These are phyloP conservation scores for Aristolochia californica DNA, from an alignment of 164 flowering plant genomes.

Conservation along the genomic window DNA sequence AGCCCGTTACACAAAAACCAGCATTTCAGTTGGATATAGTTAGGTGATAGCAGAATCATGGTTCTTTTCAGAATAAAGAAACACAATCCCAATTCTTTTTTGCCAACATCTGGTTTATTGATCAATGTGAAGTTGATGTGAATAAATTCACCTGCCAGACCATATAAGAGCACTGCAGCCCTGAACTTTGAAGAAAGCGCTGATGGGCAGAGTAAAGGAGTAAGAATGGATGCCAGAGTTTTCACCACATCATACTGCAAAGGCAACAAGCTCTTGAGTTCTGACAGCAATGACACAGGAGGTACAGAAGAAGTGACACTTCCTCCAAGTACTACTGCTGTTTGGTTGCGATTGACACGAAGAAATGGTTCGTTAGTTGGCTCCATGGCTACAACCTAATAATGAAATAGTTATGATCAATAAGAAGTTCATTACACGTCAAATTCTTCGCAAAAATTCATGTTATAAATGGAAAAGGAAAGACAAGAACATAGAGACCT, in stretches of 20 bases:
- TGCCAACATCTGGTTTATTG: no score
- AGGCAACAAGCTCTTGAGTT: constrained; percentile 27
- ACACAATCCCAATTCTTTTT: no score
- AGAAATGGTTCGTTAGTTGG: constrained; percentile 62
- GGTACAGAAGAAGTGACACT: constrained; percentile 68
- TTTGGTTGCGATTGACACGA: constrained; percentile 53
- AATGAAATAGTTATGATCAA: not conserved
- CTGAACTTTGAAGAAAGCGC: constrained; percentile 74
- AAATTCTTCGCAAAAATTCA: not conserved
- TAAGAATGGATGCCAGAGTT: constrained; percentile 51
- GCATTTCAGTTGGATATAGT: no score
- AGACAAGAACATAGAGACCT: constrained; percentile 32
- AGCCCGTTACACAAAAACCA: no score
- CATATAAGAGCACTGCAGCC: constrained; percentile 58
- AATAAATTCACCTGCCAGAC: constrained; percentile 52
- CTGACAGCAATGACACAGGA: constrained; percentile 41
- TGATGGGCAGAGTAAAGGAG: constrained; percentile 74
- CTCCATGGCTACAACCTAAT: constrained; percentile 76
- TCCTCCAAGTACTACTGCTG: constrained; percentile 90
- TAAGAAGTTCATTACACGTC: not conserved
- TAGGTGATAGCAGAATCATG: no score
- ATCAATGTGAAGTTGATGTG: no score
- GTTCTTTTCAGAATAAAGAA: no score
- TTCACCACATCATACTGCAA: constrained; percentile 54
- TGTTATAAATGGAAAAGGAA: not conserved